phyloP scores from a whole-genome alignment of 164 flowering plant genomes.

The Magnolia changhungtana region DNA sequence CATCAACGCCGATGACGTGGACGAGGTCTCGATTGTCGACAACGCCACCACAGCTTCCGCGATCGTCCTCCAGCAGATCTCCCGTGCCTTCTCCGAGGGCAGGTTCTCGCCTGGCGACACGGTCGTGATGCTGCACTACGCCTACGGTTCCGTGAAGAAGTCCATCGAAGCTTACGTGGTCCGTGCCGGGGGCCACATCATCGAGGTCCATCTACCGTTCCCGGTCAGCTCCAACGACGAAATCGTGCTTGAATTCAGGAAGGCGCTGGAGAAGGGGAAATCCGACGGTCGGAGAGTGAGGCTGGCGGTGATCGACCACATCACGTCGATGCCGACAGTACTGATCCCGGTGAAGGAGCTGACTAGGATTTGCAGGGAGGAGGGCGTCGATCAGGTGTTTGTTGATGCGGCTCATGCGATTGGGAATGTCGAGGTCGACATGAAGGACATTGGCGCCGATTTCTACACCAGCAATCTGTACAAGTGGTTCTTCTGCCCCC shows the following conservation, averaged over 20 bases:
- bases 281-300: conserved; percentile 54
- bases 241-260: conserved; percentile 56
- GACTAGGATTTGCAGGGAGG: conserved; percentile 73
- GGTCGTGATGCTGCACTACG: conserved; percentile 76
- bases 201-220: conserved; percentile 74
- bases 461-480: conserved; percentile 87
- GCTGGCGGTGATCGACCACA: conserved; percentile 87
- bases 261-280: conserved; percentile 57
- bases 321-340: conserved; percentile 89
- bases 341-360: conserved; percentile 75
- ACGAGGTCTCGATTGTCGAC: conserved; percentile 78
- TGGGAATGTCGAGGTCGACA: conserved; percentile 64
- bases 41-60: conserved; percentile 96
- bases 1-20: conserved; percentile 64
- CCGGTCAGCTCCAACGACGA: conserved; percentile 59
- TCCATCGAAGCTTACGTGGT: conserved; percentile 72
- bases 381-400: conserved; percentile 81
- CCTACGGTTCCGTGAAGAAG: conserved; percentile 87
- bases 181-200: conserved; percentile 76
- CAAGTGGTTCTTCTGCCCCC: conserved; percentile 96
- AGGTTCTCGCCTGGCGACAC: conserved; percentile 58
- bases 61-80: conserved; percentile 62
- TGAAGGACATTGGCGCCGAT: conserved; percentile 86
- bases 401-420: conserved; percentile 90
- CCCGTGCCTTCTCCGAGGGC: conserved; percentile 59